Evolutionary conservation across 2,329 filamentous ascomycete species (phyloP), one percentile per base, ranked within the genome.

Genomic region (Fusarium globosum): DNA sequence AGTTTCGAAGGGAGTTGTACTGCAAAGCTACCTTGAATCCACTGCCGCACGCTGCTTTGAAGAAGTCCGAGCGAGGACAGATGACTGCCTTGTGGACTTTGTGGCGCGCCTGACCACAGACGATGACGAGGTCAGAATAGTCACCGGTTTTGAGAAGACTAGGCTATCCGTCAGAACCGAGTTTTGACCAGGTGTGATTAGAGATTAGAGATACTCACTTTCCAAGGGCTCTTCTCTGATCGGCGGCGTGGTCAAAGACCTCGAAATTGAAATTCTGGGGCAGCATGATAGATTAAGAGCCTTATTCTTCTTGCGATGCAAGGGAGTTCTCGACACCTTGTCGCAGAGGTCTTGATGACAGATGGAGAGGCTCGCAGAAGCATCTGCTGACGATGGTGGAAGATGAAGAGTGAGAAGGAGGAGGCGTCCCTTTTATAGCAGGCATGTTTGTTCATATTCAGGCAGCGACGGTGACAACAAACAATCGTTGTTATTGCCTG

Each of bases 101-200:
- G 18, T 53, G 33, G 13, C 33, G 23, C 18, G 3, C 3, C 9
- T 36, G 7, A 2, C n/a, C 14, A 28, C 49, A 21, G 13, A 38
- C 21, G 23, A 53, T 53, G 9, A 53, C 33, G 4, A 53, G 5
- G 49, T 36, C 33, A 18, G n/a, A 52, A 23, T 23, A 49, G 7
- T 33, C 49, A 12, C 33, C 18, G 13, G 23, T 36, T 21, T 38
- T 21, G 7, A 38, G n/a, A 3, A 38, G 33, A 14, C 49, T 52
- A 21, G 9, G 2, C 49, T 21, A 0, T 6, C 0, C 3, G 3
- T 26, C 2, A 21, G 23, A 1, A 26, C 11, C 4, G 3, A 5
- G 26, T 14, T 21, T 23, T 8, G 6, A 12, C 6, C n/a, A 26
- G 16, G 1, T 36, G 12, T 26, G 6, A 26, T 12, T 4, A 13